Percentiles rank a stretch among this genome's conserved stretches.
Conservation (phyloP, 345 rosid genomes). For the Corymbia maculata region DNA sequence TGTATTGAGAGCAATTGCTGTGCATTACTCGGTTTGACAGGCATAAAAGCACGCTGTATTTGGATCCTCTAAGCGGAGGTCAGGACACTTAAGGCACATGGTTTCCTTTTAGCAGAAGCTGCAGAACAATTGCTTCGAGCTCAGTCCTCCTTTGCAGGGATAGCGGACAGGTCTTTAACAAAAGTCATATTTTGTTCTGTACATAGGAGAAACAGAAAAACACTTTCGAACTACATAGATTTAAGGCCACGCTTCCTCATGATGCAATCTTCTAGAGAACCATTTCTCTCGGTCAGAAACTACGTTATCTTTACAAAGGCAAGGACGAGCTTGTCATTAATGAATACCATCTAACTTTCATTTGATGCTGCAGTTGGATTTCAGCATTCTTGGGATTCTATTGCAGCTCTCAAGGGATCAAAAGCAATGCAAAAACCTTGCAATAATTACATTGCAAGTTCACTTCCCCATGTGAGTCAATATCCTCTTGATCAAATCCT, state of each 20-base stretch:
- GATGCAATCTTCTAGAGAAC: background rate
- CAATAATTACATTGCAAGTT: background rate
- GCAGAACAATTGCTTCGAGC: background rate
- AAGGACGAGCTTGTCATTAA: background rate
- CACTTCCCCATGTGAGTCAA: constrained; percentile 60
- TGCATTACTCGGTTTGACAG: background rate
- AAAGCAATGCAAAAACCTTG: background rate
- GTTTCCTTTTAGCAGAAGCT: background rate
- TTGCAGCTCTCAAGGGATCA: background rate
- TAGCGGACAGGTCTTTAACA: background rate
- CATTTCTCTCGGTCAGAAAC: background rate
- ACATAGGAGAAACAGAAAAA: background rate
- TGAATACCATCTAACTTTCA: background rate
- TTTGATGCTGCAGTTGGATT: background rate
- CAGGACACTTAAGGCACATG: background rate
- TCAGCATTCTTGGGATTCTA: background rate
- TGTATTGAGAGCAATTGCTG: background rate
- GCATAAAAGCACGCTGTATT: background rate
- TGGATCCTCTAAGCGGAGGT: background rate
- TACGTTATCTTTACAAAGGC: background rate
- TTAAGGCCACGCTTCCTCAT: background rate
- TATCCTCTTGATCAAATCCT: constrained; percentile 60
- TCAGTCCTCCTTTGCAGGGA: background rate
- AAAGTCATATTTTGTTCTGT: background rate
- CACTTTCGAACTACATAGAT: background rate